Evolutionary conservation across 768 basidiomycete genomes (phyloP), one percentile per base, ranked within the genome.

Genomic region (Inosperma sp.): DNA sequence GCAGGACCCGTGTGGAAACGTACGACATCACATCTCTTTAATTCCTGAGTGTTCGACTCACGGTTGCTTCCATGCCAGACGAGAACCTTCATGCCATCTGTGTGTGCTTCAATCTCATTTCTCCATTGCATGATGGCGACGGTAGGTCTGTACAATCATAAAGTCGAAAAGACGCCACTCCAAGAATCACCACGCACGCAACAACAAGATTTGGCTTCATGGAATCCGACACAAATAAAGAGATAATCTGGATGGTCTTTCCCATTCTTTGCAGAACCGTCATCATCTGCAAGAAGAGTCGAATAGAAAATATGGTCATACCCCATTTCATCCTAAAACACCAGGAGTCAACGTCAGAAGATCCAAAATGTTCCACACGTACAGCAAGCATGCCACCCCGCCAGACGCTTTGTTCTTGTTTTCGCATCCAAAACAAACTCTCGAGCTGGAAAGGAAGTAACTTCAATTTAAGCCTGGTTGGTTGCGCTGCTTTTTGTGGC

Each of bases 201-300:
- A 99, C 78, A 26, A 99, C 90, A 17, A 99, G 78, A 57, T 93
- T 95, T 2, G 93, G 93, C 63, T 81, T 86, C 53, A 75, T 69
- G 41, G 77, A 64, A 60, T 93, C 90, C 1, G 86, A 82, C 4
- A 94, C 81, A 30, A 99, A 75, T 31, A 98, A 75, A 1, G 93
- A 79, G 43, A 99, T 94, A 57, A 93, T 92, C 64, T 99, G 96
- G 52, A 99, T 98, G 0, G 95, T 99, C 68, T 93, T 93, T 12
- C 88, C 88, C 90, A 93, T 92, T 16, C 88, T 86, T 13, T 42
- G 52, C 27, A 35, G 44, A 30, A 7, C 33, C 55, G 56, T 17
- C 54, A 21, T 59, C n/a, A 48, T 7, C 25, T 42, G 9, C 29
- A 48, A 31, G 27, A 25, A 9, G 12, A 7, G 13, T 31, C 22